Evolutionary conservation across 345 rosid genomes (phyloP).

Genomic region (Euclidium syriacum): DNA sequence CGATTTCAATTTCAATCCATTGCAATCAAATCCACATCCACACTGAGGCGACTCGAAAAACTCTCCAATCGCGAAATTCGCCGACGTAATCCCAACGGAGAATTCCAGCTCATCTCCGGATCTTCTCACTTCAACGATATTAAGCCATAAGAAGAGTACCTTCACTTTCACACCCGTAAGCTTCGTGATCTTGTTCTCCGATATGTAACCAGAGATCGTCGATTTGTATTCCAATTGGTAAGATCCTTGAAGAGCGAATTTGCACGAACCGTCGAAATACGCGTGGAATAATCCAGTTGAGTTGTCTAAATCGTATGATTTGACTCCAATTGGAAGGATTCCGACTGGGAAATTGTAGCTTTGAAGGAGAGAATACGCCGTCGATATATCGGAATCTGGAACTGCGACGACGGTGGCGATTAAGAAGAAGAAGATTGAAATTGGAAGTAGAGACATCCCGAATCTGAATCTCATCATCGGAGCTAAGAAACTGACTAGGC

Average conservation of each 20-base stretch:
- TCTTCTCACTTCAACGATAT: constrained; percentile 78
- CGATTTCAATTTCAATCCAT: constrained; percentile 2
- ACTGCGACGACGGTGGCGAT: constrained; percentile 26
- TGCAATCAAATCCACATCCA: constrained; percentile 85
- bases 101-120: constrained; percentile 56
- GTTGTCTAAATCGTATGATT: constrained; percentile 60
- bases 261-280: constrained; percentile 56
- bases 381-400: constrained; percentile 14
- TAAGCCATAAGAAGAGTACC: constrained; percentile 77
- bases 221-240: constrained; percentile 77
- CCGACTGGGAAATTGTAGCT: constrained; percentile 74
- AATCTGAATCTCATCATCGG: neutral
- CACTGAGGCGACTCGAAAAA: constrained; percentile 89
- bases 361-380: constrained; percentile 62
- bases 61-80: constrained; percentile 61
- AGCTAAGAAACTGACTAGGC: neutral
- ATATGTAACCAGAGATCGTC: constrained; percentile 57
- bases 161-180: constrained; percentile 89
- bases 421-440: constrained; percentile 26
- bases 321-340: constrained; percentile 63
- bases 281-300: constrained; percentile 57
- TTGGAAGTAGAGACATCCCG: constrained; percentile 11
- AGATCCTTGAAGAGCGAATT: constrained; percentile 80
- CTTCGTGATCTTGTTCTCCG: constrained; percentile 46
- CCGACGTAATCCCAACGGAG: constrained; percentile 96